Percentiles rank a stretch among this genome's conserved stretches.
Evolutionary conservation across 1,139 yeast genomes (phyloP).

Genomic region (Pichia cactophila): DNA sequence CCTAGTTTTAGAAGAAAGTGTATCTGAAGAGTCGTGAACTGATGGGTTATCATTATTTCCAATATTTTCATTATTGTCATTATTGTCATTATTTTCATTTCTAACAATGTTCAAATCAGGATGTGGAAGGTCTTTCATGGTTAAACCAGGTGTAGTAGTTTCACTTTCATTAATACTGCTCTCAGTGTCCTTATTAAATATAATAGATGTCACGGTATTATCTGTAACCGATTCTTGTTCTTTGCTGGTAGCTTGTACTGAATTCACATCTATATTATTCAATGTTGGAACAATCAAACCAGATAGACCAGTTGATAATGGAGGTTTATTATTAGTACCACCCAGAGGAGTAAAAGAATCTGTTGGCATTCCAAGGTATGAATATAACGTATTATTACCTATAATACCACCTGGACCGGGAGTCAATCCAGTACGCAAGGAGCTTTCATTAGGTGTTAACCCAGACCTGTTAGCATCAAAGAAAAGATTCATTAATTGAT

Average conservation of each 20-base stretch:
- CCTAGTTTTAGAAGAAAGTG: neutral
- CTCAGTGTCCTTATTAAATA: neutral
- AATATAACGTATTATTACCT: slow-evolving; percentile 6
- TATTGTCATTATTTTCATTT: neutral
- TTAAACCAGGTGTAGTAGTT: slow-evolving; percentile 1
- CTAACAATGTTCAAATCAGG: neutral
- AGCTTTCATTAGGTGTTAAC: slow-evolving; percentile 63
- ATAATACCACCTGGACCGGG: slow-evolving; percentile 31
- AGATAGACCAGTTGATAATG: slow-evolving; percentile 6
- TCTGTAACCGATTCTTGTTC: neutral
- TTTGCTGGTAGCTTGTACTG: neutral
- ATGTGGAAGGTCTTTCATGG: slow-evolving; percentile 1
- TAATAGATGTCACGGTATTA: neutral
- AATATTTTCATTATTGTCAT: too few species aligned
- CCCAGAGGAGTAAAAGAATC: slow-evolving; percentile 9
- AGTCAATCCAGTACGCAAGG: slow-evolving; percentile 58
- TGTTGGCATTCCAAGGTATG: slow-evolving; percentile 8
- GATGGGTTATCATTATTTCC: neutral
- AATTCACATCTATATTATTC: neutral
- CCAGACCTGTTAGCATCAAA: slow-evolving; percentile 39
- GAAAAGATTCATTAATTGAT: slow-evolving; percentile 22
- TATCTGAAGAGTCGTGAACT: neutral
- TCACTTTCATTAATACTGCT: neutral
- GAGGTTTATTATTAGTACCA: neutral
- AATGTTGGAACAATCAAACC: slow-evolving; percentile 3